Percentiles rank a stretch among this genome's conserved stretches.
phyloP scores from a whole-genome alignment of 2,329 filamentous ascomycete species.

The Aspergillus fumigatiaffinis region DNA sequence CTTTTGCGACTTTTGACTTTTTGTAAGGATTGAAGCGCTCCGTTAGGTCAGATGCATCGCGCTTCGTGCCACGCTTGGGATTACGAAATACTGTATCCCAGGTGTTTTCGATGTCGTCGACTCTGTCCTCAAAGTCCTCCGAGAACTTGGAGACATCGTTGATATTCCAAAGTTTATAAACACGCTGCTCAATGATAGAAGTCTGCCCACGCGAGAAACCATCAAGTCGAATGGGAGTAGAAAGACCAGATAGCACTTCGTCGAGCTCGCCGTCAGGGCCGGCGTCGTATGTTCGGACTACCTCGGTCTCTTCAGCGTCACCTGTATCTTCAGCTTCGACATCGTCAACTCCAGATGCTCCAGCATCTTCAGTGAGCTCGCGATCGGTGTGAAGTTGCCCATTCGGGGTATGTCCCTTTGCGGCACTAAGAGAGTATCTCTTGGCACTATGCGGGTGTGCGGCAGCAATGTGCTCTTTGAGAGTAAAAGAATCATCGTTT shows the following conservation, averaged over 20 bases:
- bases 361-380: constrained; percentile 13
- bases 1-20: constrained; percentile 22
- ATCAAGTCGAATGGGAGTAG: constrained; percentile 19
- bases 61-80: constrained; percentile 26
- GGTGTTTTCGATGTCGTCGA: constrained; percentile 23
- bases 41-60: constrained; percentile 20
- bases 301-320: constrained; percentile 15
- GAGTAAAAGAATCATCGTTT: constrained; percentile 19
- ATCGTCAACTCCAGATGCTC: constrained; percentile 5
- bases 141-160: constrained; percentile 34
- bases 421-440: constrained; percentile 15
- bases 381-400: constrained; percentile 14
- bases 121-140: constrained; percentile 30
- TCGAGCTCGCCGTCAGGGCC: constrained; percentile 15
- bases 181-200: constrained; percentile 26
- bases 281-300: constrained; percentile 14
- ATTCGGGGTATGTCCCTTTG: constrained; percentile 20
- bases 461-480: constrained; percentile 32
- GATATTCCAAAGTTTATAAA: constrained; percentile 35
- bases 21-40: constrained; percentile 34
- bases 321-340: constrained; percentile 10
- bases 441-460: constrained; percentile 31
- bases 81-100: constrained; percentile 35
- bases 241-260: constrained; percentile 19
- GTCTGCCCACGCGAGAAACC: constrained; percentile 20